phyloP scores from a whole-genome alignment of 768 basidiomycete genomes.

The Pleurotus tuoliensis region DNA sequence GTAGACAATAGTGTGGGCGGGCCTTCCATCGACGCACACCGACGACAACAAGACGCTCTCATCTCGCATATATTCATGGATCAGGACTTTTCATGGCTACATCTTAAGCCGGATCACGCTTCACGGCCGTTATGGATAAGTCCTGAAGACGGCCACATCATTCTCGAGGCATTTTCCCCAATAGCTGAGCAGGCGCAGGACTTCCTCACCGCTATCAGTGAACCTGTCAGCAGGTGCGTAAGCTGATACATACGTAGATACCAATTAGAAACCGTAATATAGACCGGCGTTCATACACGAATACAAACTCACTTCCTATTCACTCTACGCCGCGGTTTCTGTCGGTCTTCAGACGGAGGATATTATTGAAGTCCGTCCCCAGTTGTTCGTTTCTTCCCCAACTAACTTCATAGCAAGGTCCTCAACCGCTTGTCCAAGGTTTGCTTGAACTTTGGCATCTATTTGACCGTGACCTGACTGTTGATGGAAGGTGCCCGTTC shows the following conservation, averaged over 20 bases:
- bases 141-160: slow-evolving; percentile 88
- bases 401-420: slow-evolving; percentile 46
- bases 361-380: slow-evolving; percentile 85
- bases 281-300: slow-evolving; percentile 99
- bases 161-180: slow-evolving; percentile 95
- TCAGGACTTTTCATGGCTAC: slow-evolving; percentile 83
- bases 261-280: slow-evolving; percentile 18
- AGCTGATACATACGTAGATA: slow-evolving; percentile 24
- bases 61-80: slow-evolving; percentile 82
- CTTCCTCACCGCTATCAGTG: slow-evolving; percentile 95
- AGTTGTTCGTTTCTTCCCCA: slow-evolving; percentile 18
- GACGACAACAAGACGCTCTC: slow-evolving; percentile 68
- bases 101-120: slow-evolving; percentile 86
- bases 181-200: slow-evolving; percentile 98
- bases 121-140: slow-evolving; percentile 96
- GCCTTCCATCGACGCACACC: slow-evolving; percentile 59
- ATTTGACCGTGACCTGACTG: background rate
- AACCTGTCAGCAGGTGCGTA: slow-evolving; percentile 95
- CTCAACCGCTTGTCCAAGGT: slow-evolving; percentile 81
- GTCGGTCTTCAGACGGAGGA: slow-evolving; percentile 97
- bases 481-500: slow-evolving; percentile 76
- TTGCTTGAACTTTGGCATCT: slow-evolving; percentile 13
- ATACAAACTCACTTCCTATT: slow-evolving; percentile 98
- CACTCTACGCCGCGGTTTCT: slow-evolving; percentile 96
- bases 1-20: slow-evolving; percentile 36